Base-by-base conservation (phyloP, 1,284 basidiomycete genomes). In the Hymenochaete sp. region DNA sequence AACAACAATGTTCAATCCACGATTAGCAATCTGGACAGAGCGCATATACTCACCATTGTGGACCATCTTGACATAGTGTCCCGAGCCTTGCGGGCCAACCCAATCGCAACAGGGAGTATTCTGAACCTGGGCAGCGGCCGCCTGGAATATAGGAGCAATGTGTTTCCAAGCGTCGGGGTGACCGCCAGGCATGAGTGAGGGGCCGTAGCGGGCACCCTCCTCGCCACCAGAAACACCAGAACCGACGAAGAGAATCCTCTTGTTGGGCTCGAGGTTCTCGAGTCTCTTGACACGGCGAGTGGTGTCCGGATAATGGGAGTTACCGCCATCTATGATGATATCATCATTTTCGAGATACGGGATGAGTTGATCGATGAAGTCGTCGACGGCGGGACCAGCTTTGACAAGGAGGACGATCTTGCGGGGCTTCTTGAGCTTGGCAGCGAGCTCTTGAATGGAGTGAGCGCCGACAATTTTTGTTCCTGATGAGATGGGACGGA, bases 161-260 rank as follows among this genome's bases (percentile, higher is more conserved):
- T 76, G 72, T 35, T 92, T 89, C 96, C 96, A 99, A 26, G 96
- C 96, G 55, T 79, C 89, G 45, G 81, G 65, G 38, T 88, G 92
- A 59, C 96, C 96, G 74, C 96, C 96, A 55, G 96, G 96, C 96
- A 99, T 99, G 67, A 98, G 82, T 50, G 93, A 98, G 52, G 96
- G 96, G 48, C 96, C 96, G 64, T 96, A 67, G 55, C 96, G 86
- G 55, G 96, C 96, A 70, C 96, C 96, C 68, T 98, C 96, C 71
- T 99, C 96, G 71, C 96, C 96, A 64, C 96, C 96, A 42, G 95
- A 98, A 50, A 99, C 96, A 77, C 96, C 96, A 53, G 91, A 95
- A 56, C 96, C 96, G 58, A 99, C 95, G 59, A 95, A 99, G 58
- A 97, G 79, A 57, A 98, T 70, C 44, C 93, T 93, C 73, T 98